phyloP scores from a whole-genome alignment of 225 moss, liverwort and hornwort species.

The Ulota crispa region DNA sequence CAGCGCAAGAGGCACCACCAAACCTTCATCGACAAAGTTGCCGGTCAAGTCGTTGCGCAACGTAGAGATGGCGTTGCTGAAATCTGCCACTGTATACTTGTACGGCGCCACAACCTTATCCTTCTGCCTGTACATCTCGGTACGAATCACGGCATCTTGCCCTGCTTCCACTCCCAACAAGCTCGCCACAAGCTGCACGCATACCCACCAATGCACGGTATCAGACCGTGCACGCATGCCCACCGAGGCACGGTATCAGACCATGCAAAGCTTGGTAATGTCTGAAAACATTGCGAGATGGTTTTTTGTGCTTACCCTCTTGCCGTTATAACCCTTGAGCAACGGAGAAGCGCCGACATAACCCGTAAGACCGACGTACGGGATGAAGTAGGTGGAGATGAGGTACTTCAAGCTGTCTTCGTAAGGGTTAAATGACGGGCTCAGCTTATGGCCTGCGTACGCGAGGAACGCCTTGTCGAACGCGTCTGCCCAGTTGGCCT shows the following conservation, averaged over 20 bases:
- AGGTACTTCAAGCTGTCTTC: conserved; percentile 64
- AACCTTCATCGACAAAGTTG: conserved; percentile 59
- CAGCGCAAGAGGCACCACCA: conserved; percentile 10
- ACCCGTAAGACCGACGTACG: conserved; percentile 83
- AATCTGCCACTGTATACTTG: conserved; percentile 49
- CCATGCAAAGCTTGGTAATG: too few species aligned
- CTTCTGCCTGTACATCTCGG: conserved; percentile 55
- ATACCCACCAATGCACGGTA: background rate
- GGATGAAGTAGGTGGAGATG: conserved; percentile 69
- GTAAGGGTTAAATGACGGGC: conserved; percentile 65
- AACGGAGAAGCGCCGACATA: conserved; percentile 56
- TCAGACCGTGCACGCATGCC: background rate
- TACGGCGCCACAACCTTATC: conserved; percentile 47
- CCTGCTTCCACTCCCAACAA: conserved; percentile 70
- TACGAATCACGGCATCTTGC: conserved; percentile 69
- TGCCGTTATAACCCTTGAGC: conserved; percentile 40
- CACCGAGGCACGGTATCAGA: too few species aligned
- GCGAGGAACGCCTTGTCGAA: conserved; percentile 44
- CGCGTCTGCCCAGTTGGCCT: conserved; percentile 43
- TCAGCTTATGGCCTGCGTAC: conserved; percentile 39
- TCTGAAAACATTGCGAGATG: too few species aligned
- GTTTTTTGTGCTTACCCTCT: conserved; percentile 34
- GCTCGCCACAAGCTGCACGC: conserved; percentile 49
- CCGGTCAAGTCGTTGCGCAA: conserved; percentile 42
- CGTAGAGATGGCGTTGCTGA: conserved; percentile 49